phyloP scores from a whole-genome alignment of 257 asterid genomes.

The Solanum dulcamara region DNA sequence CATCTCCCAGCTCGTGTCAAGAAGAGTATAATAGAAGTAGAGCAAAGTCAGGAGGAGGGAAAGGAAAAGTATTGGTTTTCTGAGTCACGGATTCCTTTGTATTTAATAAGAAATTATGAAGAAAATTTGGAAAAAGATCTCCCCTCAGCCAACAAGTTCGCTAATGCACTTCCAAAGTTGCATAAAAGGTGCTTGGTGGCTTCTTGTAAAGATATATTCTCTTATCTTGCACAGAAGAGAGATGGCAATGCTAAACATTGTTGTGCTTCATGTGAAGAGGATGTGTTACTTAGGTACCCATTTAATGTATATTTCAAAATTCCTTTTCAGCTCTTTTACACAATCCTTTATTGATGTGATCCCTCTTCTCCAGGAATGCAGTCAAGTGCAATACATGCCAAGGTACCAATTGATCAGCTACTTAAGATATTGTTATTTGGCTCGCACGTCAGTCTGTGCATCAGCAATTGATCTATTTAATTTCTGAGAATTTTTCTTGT shows the following conservation, averaged over 20 bases:
- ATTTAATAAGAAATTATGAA: slow-evolving; percentile 67
- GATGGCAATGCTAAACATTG: slow-evolving; percentile 22
- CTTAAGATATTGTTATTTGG: neutral
- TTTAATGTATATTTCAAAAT: neutral
- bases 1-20: slow-evolving; percentile 76
- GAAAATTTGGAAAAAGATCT: slow-evolving; percentile 22
- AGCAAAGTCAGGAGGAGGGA: slow-evolving; percentile 44
- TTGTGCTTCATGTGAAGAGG: slow-evolving; percentile 48
- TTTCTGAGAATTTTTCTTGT: neutral
- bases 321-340: neutral
- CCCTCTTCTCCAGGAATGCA: slow-evolving; percentile 41
- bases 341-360: slow-evolving; percentile 10
- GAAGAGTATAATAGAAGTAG: slow-evolving; percentile 56
- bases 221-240: slow-evolving; percentile 44
- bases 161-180: slow-evolving; percentile 24
- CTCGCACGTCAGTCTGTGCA: neutral
- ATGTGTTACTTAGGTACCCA: slow-evolving; percentile 51
- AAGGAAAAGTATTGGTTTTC: slow-evolving; percentile 73
- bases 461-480: neutral
- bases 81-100: slow-evolving; percentile 59
- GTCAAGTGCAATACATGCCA: slow-evolving; percentile 60
- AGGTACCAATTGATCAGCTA: slow-evolving; percentile 34
- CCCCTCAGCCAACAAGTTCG: slow-evolving; percentile 15
- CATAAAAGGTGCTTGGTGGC: slow-evolving; percentile 30
- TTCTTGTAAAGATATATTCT: slow-evolving; percentile 38